Evolutionary conservation across 2,329 filamentous ascomycete genomes (phyloP).

Genomic region (Colletotrichum filicis): DNA sequence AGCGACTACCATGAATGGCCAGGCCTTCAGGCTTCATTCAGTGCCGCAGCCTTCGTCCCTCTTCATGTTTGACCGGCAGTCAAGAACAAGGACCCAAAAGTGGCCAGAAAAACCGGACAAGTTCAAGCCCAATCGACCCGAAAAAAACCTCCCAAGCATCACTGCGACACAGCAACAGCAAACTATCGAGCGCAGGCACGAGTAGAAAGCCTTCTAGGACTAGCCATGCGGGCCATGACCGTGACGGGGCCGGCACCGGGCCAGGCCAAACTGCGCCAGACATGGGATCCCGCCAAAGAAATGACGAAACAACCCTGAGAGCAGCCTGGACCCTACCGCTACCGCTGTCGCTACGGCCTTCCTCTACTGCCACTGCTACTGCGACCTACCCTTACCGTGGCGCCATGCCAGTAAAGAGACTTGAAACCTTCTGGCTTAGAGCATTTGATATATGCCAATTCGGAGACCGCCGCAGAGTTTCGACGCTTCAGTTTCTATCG

Average conservation of each 20-base stretch:
- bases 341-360: neutral
- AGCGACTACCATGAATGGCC: constrained; percentile 3
- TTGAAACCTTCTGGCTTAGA: neutral
- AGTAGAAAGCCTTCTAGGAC: constrained; percentile 17
- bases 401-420: neutral
- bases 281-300: constrained; percentile 31
- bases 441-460: neutral
- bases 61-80: neutral
- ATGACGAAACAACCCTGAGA: constrained; percentile 31
- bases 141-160: neutral
- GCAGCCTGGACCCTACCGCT: constrained; percentile 18
- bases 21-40: constrained; percentile 12
- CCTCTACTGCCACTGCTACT: neutral
- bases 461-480: neutral
- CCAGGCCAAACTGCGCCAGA: constrained; percentile 21
- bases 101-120: neutral
- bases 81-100: neutral
- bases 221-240: constrained; percentile 29
- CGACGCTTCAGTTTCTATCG: neutral
- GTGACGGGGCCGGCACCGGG: constrained; percentile 18
- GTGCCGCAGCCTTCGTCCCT: neutral
- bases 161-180: constrained; percentile 4
- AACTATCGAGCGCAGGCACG: constrained; percentile 6
- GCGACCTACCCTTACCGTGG: neutral
- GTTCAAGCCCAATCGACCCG: constrained; percentile 3